Conservation (phyloP, 2,329 filamentous ascomycete genomes). For the Cryphonectria radicalis region DNA sequence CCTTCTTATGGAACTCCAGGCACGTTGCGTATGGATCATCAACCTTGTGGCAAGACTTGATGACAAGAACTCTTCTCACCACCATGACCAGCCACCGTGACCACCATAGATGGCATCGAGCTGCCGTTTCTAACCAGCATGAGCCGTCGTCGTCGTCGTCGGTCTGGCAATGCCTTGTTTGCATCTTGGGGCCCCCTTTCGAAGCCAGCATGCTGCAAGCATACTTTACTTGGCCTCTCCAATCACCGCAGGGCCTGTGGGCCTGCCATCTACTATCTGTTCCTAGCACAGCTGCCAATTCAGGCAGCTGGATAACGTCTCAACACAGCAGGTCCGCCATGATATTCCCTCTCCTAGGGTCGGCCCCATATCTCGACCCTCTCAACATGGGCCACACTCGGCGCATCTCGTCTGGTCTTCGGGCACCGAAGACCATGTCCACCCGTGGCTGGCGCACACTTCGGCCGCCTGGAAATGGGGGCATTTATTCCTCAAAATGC, state of each 20-base stretch:
- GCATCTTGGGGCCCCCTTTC: neutral
- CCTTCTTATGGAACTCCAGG: neutral
- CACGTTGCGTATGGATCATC: neutral
- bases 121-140: neutral
- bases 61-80: neutral
- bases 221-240: neutral
- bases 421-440: constrained; percentile 17
- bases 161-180: neutral
- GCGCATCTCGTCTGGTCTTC: constrained; percentile 6
- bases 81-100: no score
- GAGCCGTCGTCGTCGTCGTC: neutral
- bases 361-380: constrained; percentile 10
- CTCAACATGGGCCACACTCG: neutral
- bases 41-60: neutral
- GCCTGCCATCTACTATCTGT: neutral
- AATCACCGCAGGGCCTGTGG: neutral
- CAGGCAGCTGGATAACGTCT: neutral
- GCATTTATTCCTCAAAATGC: constrained; percentile 4
- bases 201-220: neutral
- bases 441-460: neutral
- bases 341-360: neutral
- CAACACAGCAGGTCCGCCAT: constrained; percentile 12
- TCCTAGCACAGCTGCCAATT: neutral
- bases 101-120: neutral
- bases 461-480: neutral